phyloP scores from a whole-genome alignment of 2,329 filamentous ascomycete species.

The Pyrenochaeta sp. region DNA sequence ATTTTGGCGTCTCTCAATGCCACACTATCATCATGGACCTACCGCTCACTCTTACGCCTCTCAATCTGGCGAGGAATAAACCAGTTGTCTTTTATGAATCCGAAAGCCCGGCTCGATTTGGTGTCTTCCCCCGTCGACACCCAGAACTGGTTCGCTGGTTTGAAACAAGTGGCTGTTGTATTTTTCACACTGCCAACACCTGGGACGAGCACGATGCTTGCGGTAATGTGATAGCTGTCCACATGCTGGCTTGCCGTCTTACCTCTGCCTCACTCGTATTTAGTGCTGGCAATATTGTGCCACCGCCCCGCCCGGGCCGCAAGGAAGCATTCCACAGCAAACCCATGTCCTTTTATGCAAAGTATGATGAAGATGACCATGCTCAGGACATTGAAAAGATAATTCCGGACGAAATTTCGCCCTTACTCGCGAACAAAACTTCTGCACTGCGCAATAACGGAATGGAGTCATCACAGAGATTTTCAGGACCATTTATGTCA shows the following conservation, averaged over 20 bases:
- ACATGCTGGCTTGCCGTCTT: conserved; percentile 72
- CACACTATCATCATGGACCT: conserved; percentile 76
- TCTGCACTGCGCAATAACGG: background rate
- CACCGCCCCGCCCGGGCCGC: conserved; percentile 53
- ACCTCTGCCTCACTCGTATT: conserved; percentile 73
- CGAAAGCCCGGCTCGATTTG: conserved; percentile 67
- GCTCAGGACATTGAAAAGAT: conserved; percentile 35
- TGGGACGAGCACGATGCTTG: conserved; percentile 64
- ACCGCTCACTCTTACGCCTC: conserved; percentile 70
- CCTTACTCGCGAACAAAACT: conserved; percentile 18
- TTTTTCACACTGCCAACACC: conserved; percentile 76
- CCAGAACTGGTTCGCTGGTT: conserved; percentile 71
- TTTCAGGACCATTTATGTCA: conserved; percentile 31
- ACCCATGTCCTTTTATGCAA: conserved; percentile 58
- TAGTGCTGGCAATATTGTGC: conserved; percentile 68
- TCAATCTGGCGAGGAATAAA: conserved; percentile 65
- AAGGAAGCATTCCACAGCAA: conserved; percentile 22
- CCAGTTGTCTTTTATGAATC: conserved; percentile 69
- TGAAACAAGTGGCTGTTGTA: conserved; percentile 71
- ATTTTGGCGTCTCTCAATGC: conserved; percentile 71
- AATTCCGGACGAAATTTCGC: conserved; percentile 36
- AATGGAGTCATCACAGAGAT: conserved; percentile 13
- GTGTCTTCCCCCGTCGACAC: conserved; percentile 70
- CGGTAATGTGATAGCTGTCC: conserved; percentile 57
- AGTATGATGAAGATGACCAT: conserved; percentile 49